Evolutionary conservation across 176 grass and related monocot species (phyloP).

Genomic region (Secale cereale): DNA sequence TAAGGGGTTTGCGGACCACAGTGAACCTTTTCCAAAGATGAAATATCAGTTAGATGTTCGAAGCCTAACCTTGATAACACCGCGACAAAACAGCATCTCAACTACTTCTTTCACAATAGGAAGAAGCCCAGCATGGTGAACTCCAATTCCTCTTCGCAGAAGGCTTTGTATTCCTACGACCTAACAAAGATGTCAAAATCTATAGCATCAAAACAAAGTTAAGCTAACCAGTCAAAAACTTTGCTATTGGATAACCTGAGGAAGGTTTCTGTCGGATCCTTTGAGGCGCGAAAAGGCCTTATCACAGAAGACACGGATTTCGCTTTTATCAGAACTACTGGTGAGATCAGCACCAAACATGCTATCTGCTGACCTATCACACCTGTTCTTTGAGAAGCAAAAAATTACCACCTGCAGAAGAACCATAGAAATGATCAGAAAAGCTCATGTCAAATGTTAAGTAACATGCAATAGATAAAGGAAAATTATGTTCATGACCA

Average conservation of each 20-base stretch:
- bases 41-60: conserved; percentile 24
- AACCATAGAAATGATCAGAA: conserved; percentile 14
- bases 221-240: conserved; percentile 19
- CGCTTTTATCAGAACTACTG: conserved; percentile 89
- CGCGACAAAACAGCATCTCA: conserved; percentile 97
- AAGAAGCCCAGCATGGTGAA: conserved; percentile 98
- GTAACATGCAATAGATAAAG: conserved; percentile 11
- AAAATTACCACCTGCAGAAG: conserved; percentile 85
- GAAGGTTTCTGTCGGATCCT: conserved; percentile 93
- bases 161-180: conserved; percentile 81
- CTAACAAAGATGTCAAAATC: conserved; percentile 39
- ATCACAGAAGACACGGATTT: conserved; percentile 96
- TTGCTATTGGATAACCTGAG: conserved; percentile 52
- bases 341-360: conserved; percentile 80
- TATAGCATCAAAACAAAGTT: conserved; percentile 8
- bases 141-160: conserved; percentile 83
- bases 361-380: conserved; percentile 91
- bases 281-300: conserved; percentile 97
- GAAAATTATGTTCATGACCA: conserved; percentile 6
- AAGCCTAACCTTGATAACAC: conserved; percentile 85
- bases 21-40: neutral
- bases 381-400: conserved; percentile 96
- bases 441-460: conserved; percentile 16
- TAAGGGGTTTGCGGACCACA: neutral
- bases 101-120: conserved; percentile 99